phyloP scores from a whole-genome alignment of 2,329 filamentous ascomycete species.

The Penicillium sumatraense region DNA sequence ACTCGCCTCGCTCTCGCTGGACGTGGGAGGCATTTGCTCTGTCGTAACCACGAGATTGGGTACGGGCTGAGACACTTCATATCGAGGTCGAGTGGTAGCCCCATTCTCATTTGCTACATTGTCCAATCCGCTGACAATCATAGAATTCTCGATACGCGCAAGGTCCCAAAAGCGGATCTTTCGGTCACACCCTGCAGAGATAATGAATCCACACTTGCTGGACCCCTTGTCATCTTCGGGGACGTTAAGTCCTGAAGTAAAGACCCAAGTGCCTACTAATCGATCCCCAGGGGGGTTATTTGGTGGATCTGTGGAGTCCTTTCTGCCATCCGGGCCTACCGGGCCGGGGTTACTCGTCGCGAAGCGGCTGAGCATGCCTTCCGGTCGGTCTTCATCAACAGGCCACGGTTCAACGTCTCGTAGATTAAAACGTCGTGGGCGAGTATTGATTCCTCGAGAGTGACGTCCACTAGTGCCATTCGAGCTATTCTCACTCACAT shows the following conservation, averaged over 20 bases:
- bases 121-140: constrained; percentile 78
- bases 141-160: constrained; percentile 74
- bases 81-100: constrained; percentile 64
- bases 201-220: constrained; percentile 73
- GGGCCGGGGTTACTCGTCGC: constrained; percentile 55
- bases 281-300: constrained; percentile 28
- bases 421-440: constrained; percentile 25
- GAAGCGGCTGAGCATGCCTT: constrained; percentile 85
- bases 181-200: constrained; percentile 87
- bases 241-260: constrained; percentile 72
- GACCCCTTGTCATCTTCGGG: constrained; percentile 64
- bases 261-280: constrained; percentile 70
- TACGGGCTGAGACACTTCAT: constrained; percentile 66
- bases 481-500: constrained; percentile 18
- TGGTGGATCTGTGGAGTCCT: constrained; percentile 18
- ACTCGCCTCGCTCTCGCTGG: constrained; percentile 25
- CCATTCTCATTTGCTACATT: constrained; percentile 61
- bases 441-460: constrained; percentile 48
- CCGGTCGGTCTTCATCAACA: constrained; percentile 85
- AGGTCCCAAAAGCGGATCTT: constrained; percentile 95
- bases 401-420: constrained; percentile 82
- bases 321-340: constrained; percentile 62
- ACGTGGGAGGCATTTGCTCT: constrained; percentile 60
- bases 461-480: constrained; percentile 49
- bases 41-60: constrained; percentile 68